phyloP scores from a whole-genome alignment of 192 early-diverging fungal genomes.

The Dissophora globulifera region DNA sequence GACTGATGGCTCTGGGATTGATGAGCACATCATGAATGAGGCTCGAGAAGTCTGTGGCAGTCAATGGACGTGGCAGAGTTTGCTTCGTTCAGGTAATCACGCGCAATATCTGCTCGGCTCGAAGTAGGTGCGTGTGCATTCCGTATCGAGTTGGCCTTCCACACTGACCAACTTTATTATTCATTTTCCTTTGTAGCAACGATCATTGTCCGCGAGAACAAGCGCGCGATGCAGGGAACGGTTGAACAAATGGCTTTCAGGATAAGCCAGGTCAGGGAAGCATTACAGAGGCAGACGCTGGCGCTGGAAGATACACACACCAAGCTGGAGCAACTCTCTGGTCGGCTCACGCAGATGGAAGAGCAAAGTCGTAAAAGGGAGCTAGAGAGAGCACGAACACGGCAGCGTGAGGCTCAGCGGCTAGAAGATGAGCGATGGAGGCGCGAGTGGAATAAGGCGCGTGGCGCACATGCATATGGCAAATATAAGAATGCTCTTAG shows the following conservation, averaged over 20 bases:
- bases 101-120: too few species aligned
- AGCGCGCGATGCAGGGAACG: not conserved
- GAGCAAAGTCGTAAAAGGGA: conserved; percentile 19
- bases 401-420: conserved; percentile 5
- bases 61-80: not conserved
- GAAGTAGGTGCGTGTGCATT: too few species aligned
- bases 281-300: conserved; percentile 23
- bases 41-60: conserved; percentile 10
- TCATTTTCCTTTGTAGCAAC: conserved; percentile 14
- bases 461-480: too few species aligned
- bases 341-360: conserved; percentile 30
- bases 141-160: too few species aligned
- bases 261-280: conserved; percentile 28
- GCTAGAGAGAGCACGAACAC: conserved; percentile 9
- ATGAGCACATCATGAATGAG: conserved; percentile 8
- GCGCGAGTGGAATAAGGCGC: conserved; percentile 20
- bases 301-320: conserved; percentile 32
- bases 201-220: conserved; percentile 37
- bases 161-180: too few species aligned
- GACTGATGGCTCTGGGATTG: not conserved
- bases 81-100: conserved; percentile 11
- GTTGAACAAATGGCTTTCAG: conserved; percentile 29
- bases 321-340: conserved; percentile 17
- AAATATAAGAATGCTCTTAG: too few species aligned
- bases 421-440: conserved; percentile 33